Conservation (phyloP, 306 rosid genomes). For the Abrus precatorius region DNA sequence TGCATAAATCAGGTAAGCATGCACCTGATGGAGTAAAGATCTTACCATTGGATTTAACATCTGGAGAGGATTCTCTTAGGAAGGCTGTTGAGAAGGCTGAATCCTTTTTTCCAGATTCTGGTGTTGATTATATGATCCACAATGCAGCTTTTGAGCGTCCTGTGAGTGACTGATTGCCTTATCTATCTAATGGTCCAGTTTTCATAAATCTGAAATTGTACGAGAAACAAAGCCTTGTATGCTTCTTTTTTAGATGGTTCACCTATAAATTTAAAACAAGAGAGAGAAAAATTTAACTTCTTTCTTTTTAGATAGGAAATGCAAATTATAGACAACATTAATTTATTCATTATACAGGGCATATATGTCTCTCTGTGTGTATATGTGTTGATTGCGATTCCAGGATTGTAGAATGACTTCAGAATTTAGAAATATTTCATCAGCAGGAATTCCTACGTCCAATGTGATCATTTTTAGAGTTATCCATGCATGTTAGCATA, state of each 20-base stretch:
- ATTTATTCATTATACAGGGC: not conserved
- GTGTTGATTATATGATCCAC: slow-evolving; percentile 93
- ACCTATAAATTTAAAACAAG: slow-evolving; percentile 22
- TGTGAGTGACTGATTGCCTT: slow-evolving; percentile 64
- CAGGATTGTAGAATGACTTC: slow-evolving; percentile 14
- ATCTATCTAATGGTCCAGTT: slow-evolving; percentile 33
- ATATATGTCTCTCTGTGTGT: too few species aligned
- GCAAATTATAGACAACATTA: not conserved
- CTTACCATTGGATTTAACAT: slow-evolving; percentile 81
- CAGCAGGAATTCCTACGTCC: slow-evolving; percentile 23
- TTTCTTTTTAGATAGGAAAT: not conserved
- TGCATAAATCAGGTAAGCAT: slow-evolving; percentile 71
- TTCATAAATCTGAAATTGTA: slow-evolving; percentile 31
- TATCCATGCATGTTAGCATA: slow-evolving; percentile 1
- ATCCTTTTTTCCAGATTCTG: slow-evolving; percentile 71
- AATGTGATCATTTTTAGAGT: slow-evolving; percentile 31
- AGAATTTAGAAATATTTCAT: slow-evolving; percentile 6
- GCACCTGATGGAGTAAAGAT: slow-evolving; percentile 78
- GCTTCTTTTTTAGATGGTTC: slow-evolving; percentile 11
- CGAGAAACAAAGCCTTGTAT: slow-evolving; percentile 18
- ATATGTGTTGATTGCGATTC: not conserved
- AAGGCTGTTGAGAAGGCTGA: slow-evolving; percentile 82
- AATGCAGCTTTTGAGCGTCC: slow-evolving; percentile 98
- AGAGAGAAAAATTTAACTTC: not conserved
- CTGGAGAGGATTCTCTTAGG: slow-evolving; percentile 81